Evolutionary conservation across 805 yeast species (phyloP).

Genomic region (Kodamaea neixiangensis): DNA sequence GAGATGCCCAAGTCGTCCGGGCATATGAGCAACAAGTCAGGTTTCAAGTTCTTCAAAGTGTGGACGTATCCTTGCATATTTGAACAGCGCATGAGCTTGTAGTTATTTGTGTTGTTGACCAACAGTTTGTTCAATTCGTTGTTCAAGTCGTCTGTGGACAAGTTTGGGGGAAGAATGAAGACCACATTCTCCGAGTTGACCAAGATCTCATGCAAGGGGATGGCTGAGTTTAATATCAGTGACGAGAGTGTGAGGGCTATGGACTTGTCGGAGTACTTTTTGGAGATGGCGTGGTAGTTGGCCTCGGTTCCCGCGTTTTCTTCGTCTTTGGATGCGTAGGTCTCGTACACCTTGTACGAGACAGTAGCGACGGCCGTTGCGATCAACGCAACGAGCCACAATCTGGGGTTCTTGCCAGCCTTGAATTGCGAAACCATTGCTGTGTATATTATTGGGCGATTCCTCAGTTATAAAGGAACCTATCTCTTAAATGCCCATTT

Average conservation of each 20-base stretch:
- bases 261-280: conserved; percentile 30
- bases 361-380: conserved; percentile 37
- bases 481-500: neutral
- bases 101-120: conserved; percentile 23
- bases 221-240: conserved; percentile 36
- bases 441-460: neutral
- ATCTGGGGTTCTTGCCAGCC: conserved; percentile 13
- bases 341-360: conserved; percentile 34
- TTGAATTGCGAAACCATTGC: conserved; percentile 6
- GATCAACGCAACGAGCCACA: conserved; percentile 34
- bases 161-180: conserved; percentile 46
- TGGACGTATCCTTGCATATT: conserved; percentile 44
- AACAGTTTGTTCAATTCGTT: conserved; percentile 12
- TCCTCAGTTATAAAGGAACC: neutral
- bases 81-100: conserved; percentile 40
- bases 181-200: conserved; percentile 40
- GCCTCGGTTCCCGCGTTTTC: conserved; percentile 8
- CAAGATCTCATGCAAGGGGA: conserved; percentile 42
- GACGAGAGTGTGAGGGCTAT: conserved; percentile 46
- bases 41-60: conserved; percentile 40
- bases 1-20: conserved; percentile 43
- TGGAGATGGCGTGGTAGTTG: conserved; percentile 10
- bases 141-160: conserved; percentile 39
- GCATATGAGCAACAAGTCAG: conserved; percentile 44
- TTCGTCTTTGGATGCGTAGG: conserved; percentile 9